phyloP scores from a whole-genome alignment of 257 asterid species.

The Nicotiana undulata region DNA sequence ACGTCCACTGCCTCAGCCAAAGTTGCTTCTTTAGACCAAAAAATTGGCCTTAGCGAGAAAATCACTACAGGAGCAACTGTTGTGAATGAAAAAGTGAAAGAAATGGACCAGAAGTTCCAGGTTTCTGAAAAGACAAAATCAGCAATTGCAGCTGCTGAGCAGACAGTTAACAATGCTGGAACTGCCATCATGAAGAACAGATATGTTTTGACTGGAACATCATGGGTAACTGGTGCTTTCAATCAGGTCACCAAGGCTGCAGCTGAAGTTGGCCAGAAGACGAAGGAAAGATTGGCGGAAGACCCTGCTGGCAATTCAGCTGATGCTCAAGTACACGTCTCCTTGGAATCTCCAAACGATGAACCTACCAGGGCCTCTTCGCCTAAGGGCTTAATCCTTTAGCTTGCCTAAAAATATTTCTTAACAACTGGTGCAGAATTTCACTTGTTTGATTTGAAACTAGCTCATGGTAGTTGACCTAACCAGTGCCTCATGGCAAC shows the following conservation, averaged over 20 bases:
- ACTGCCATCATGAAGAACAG: constrained; percentile 44
- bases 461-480: too few relatives aligned
- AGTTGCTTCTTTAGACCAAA: constrained; percentile 37
- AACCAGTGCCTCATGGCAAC: too few relatives aligned
- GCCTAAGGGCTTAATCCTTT: constrained; percentile 7
- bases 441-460: neutral
- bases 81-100: constrained; percentile 35
- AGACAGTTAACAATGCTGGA: constrained; percentile 37
- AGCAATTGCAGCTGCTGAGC: constrained; percentile 35
- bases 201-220: constrained; percentile 32
- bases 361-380: neutral
- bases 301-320: constrained; percentile 18
- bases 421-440: neutral
- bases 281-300: constrained; percentile 30
- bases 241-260: constrained; percentile 37
- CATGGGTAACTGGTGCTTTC: constrained; percentile 45
- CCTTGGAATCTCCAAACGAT: constrained; percentile 8
- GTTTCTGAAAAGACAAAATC: constrained; percentile 38
- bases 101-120: constrained; percentile 37
- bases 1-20: constrained; percentile 34
- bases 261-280: constrained; percentile 35
- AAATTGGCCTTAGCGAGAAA: constrained; percentile 36
- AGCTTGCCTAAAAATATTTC: neutral
- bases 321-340: constrained; percentile 11
- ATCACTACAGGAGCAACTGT: constrained; percentile 25